Evolutionary conservation across 2,329 filamentous ascomycete species (phyloP).

Genomic region (Macrophomina tecta): DNA sequence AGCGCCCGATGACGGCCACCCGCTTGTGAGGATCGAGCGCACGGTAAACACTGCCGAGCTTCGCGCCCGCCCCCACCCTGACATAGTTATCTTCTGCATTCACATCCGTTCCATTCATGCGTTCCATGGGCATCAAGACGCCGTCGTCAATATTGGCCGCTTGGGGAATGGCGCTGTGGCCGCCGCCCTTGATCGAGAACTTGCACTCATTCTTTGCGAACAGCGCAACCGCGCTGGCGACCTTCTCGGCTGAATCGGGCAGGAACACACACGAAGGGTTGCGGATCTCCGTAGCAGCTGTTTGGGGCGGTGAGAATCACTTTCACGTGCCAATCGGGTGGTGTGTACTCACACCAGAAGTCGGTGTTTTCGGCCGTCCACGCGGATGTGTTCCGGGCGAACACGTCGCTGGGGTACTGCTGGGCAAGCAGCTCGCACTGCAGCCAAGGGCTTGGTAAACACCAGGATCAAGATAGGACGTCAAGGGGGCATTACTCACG

Average conservation of each 20-base stretch:
- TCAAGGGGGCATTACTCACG: neutral
- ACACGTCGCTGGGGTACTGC: neutral
- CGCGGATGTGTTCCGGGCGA: neutral
- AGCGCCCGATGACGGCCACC: constrained; percentile 37
- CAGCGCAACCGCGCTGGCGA: neutral
- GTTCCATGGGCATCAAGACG: constrained; percentile 50
- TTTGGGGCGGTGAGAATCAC: neutral
- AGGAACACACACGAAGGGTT: neutral
- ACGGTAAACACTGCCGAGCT: constrained; percentile 40
- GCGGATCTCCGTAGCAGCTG: neutral
- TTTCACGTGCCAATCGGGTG: neutral
- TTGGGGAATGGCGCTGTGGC: constrained; percentile 50
- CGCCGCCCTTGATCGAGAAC: constrained; percentile 53
- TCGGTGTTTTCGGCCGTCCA: neutral
- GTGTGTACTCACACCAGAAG: neutral
- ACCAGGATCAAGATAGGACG: too few relatives aligned
- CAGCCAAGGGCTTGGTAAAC: neutral
- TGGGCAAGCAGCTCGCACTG: neutral
- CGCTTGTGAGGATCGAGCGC: constrained; percentile 34
- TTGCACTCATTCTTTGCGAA: constrained; percentile 31
- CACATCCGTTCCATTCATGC: constrained; percentile 36
- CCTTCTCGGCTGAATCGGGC: neutral
- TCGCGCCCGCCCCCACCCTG: constrained; percentile 38
- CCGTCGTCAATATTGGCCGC: constrained; percentile 50
- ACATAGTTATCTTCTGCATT: constrained; percentile 37